A percentile compares a stretch with the other conserved stretches of the same genome.
phyloP scores from a whole-genome alignment of 2,329 filamentous ascomycete species.

The Alternaria angustiovoidea region DNA sequence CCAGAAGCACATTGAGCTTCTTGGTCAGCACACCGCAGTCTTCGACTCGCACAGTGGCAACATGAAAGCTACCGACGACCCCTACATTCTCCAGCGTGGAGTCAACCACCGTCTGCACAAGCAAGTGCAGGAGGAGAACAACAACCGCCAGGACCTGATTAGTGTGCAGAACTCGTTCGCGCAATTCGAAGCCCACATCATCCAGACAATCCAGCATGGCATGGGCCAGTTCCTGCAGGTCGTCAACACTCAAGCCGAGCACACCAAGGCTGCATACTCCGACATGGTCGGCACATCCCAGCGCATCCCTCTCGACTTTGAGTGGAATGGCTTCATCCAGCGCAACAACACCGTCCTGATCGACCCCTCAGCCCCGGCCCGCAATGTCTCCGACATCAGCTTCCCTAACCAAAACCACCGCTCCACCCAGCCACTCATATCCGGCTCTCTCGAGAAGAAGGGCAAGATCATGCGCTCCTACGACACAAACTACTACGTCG shows the following conservation, averaged over 20 bases:
- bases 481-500: slow-evolving; percentile 84
- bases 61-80: slow-evolving; percentile 77
- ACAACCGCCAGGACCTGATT: slow-evolving; percentile 89
- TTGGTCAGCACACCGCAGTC: slow-evolving; percentile 82
- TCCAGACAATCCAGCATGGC: slow-evolving; percentile 82
- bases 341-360: slow-evolving; percentile 77
- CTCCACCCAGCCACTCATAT: slow-evolving; percentile 82
- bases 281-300: slow-evolving; percentile 83
- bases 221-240: slow-evolving; percentile 85
- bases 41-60: slow-evolving; percentile 80
- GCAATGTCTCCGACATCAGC: slow-evolving; percentile 74
- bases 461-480: slow-evolving; percentile 85
- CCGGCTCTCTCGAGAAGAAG: slow-evolving; percentile 89
- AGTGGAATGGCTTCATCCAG: slow-evolving; percentile 85
- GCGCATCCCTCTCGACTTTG: slow-evolving; percentile 81
- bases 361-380: slow-evolving; percentile 76
- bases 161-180: slow-evolving; percentile 90
- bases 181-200: slow-evolving; percentile 84
- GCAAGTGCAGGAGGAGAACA: slow-evolving; percentile 95
- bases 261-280: slow-evolving; percentile 78
- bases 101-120: slow-evolving; percentile 85
- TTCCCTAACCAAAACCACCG: slow-evolving; percentile 91
- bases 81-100: slow-evolving; percentile 84
- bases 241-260: slow-evolving; percentile 80
- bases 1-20: slow-evolving; percentile 94